phyloP scores from a whole-genome alignment of 306 rosid genomes.

The Cyclanthera cordifolia region DNA sequence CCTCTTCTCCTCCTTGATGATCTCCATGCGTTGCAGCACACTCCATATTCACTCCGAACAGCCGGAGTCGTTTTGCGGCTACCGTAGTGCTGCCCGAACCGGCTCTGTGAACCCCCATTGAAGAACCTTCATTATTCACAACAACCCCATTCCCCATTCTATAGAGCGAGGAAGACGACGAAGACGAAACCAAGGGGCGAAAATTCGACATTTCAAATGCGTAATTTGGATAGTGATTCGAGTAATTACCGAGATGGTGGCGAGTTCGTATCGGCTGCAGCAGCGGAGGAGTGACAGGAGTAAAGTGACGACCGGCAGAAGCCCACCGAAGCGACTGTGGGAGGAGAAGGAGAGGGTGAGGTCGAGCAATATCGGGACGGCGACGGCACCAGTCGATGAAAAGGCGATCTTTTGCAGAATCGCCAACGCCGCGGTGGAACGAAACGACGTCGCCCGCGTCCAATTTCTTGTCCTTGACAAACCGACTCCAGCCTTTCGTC shows the following conservation, averaged over 20 bases:
- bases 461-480: constrained; percentile 18
- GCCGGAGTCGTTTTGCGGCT: background rate
- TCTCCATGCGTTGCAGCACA: background rate
- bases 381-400: constrained; percentile 17
- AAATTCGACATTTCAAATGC: background rate
- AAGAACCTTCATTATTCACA: background rate
- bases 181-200: background rate
- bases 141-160: background rate
- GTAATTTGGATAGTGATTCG: background rate
- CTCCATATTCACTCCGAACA: constrained; percentile 19
- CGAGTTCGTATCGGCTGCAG: background rate
- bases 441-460: constrained; percentile 18
- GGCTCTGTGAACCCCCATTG: constrained; percentile 5
- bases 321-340: constrained; percentile 12
- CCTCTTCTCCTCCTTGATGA: background rate
- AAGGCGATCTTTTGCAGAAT: constrained; percentile 6
- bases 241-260: background rate
- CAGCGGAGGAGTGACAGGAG: background rate
- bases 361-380: constrained; percentile 3
- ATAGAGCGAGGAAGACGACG: background rate
- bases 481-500: constrained; percentile 20
- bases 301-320: background rate
- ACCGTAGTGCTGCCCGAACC: background rate
- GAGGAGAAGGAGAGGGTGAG: background rate
- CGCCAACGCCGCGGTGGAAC: constrained; percentile 8